Base-by-base conservation (phyloP, 2,329 filamentous ascomycete genomes). In the Bipolaris victoriae region DNA sequence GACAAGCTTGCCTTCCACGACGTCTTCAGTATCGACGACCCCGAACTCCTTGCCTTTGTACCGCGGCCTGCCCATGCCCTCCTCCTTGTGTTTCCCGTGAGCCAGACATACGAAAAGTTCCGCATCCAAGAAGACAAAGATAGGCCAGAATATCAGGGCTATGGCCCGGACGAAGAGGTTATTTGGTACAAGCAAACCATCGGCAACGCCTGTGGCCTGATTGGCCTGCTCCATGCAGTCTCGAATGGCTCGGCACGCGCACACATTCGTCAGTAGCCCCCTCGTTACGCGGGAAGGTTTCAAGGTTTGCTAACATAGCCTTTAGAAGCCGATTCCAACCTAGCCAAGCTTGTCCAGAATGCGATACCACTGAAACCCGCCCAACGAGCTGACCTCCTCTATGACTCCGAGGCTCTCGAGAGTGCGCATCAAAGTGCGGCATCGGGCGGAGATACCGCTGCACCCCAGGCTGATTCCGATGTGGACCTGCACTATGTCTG, bases 141-240 rank as follows among this genome's bases (percentile, higher is more conserved):
- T 20, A 80, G 81, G 40, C 64, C 79, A 2, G 85, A 87, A 37
- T 97, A 97, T 79, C 73, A 76, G 0, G 90, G 89, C 41, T 82
- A 81, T 16, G 92, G 92, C 1, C 78, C 83, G 0, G 72, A 70
- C 0, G 91, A 97, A 72, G 88, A 91, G 5, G 91, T 97, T 0
- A 71, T 96, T 7, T 99, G 94, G 95, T 98, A 93, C 83, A 91
- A 88, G 70, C 95, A 98, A 81, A 98, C 94, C 0, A 98, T 98
- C 68, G 87, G 90, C 58, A 97, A 98, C 76, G 92, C 95, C 3
- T 98, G 95, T 77, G 95, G 95, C 0, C 80, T 97, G 52, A 97
- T 98, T 81, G 95, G 91, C 0, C 78, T 99, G 45, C 78, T 98
- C 40, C 95, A 99, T 73, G 90, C 89, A 22, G 87, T 92, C 0